Conservation (phyloP, 2,329 filamentous ascomycete species). For the Penicillium concentricum region DNA sequence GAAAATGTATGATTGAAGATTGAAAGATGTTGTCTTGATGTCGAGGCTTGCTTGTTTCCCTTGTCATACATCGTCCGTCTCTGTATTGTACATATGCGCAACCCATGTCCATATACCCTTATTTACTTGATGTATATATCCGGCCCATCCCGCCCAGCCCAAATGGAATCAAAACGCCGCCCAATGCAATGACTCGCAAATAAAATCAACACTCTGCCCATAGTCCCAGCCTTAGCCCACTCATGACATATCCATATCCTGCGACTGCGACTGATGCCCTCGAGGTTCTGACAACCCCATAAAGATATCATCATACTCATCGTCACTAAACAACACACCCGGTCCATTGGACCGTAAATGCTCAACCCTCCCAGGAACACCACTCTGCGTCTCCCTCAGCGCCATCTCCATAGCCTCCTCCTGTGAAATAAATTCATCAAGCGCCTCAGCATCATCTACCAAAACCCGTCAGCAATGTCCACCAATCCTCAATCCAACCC, state of each 20-base stretch:
- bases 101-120: conserved; percentile 34
- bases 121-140: conserved; percentile 17
- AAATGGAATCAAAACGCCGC: conserved; percentile 13
- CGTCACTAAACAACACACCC: conserved; percentile 45
- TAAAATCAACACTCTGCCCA: background rate
- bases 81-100: conserved; percentile 31
- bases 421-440: conserved; percentile 39
- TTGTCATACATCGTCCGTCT: conserved; percentile 8
- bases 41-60: background rate
- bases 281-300: conserved; percentile 59
- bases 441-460: conserved; percentile 30
- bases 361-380: background rate
- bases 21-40: background rate
- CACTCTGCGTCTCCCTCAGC: conserved; percentile 21
- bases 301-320: conserved; percentile 65
- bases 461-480: background rate
- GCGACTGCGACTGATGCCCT: conserved; percentile 18
- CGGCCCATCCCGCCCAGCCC: background rate
- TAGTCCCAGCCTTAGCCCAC: conserved; percentile 11
- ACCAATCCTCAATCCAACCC: background rate
- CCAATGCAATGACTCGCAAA: conserved; percentile 16
- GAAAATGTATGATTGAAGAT: background rate
- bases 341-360: conserved; percentile 2
- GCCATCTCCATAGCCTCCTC: conserved; percentile 36
- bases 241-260: conserved; percentile 44